These are phyloP conservation scores for Pyrenula aspistea DNA, from an alignment of 495 filamentous ascomycete species.

Conservation along the genomic window DNA sequence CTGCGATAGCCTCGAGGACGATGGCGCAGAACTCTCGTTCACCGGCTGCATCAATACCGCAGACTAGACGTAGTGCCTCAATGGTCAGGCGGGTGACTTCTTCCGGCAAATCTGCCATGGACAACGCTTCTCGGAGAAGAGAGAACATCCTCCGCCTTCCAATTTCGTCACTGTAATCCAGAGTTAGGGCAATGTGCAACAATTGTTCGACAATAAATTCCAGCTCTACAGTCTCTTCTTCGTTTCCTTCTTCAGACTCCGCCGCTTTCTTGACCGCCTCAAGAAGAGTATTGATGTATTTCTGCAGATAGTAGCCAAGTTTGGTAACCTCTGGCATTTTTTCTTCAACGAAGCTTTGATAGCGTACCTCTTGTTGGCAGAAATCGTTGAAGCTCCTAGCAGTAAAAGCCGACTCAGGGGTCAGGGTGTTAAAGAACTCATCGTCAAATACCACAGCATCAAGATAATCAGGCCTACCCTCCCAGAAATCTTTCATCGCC, in stretches of 20 bases:
- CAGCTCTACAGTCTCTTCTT: conserved; percentile 70
- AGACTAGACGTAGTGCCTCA: conserved; percentile 69
- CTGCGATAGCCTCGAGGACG: conserved; percentile 84
- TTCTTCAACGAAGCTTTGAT: conserved; percentile 64
- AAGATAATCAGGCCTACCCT: conserved; percentile 80
- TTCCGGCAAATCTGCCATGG: conserved; percentile 78
- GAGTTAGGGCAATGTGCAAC: conserved; percentile 76
- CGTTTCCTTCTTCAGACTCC: conserved; percentile 50
- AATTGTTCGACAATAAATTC: conserved; percentile 95
- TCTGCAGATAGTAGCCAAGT: conserved; percentile 69
- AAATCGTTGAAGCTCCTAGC: conserved; percentile 88
- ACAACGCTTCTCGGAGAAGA: conserved; percentile 70
- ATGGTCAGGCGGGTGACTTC: conserved; percentile 83
- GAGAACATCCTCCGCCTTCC: conserved; percentile 91
- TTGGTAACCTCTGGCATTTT: conserved; percentile 92
- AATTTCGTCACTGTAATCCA: conserved; percentile 93
- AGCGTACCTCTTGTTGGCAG: conserved; percentile 64
- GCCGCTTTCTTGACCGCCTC: conserved; percentile 46
- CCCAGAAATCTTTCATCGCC: conserved; percentile 94
- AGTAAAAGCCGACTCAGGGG: conserved; percentile 77
- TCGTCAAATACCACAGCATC: conserved; percentile 73
- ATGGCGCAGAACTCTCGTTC: conserved; percentile 91
- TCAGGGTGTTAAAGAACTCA: conserved; percentile 76
- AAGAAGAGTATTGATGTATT: conserved; percentile 65
- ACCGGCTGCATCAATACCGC: conserved; percentile 61